phyloP scores from a whole-genome alignment of 1,139 yeast genomes.

The Sugiyamaella pinicola region DNA sequence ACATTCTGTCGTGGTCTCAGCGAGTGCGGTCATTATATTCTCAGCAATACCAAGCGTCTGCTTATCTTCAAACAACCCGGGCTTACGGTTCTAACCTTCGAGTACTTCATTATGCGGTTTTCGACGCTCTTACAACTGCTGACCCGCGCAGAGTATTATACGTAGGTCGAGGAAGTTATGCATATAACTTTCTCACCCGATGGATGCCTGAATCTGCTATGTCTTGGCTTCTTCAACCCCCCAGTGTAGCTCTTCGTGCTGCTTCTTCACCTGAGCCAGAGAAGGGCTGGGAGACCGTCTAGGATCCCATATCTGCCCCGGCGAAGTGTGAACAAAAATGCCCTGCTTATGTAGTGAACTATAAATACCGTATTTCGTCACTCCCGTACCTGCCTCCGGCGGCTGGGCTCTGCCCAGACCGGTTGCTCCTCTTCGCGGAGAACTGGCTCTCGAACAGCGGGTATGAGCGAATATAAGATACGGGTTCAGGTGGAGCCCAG shows the following conservation, averaged over 20 bases:
- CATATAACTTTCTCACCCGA: constrained; percentile 41
- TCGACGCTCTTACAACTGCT: constrained; percentile 40
- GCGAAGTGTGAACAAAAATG: too few relatives aligned
- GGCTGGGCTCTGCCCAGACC: neutral
- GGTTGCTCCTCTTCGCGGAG: neutral
- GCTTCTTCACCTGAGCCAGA: constrained; percentile 26
- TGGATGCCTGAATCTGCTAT: constrained; percentile 42
- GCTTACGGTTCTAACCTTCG: constrained; percentile 40
- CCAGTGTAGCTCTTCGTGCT: constrained; percentile 12
- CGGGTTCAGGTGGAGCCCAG: too few relatives aligned
- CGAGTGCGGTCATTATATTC: constrained; percentile 44
- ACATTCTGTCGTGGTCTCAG: constrained; percentile 47
- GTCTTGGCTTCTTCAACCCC: constrained; percentile 41
- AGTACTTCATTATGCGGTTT: constrained; percentile 42
- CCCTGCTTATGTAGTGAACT: too few relatives aligned
- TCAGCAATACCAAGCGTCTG: constrained; percentile 38
- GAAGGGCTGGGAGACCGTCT: constrained; percentile 34
- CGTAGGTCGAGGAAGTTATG: constrained; percentile 45
- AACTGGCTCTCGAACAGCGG: too few relatives aligned
- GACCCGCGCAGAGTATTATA: constrained; percentile 42
- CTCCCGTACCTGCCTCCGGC: too few relatives aligned
- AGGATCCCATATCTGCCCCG: constrained; percentile 2
- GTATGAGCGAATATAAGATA: neutral
- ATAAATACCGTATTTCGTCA: too few relatives aligned
- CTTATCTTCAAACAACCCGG: constrained; percentile 40